These are phyloP conservation scores for Aspergillus felis DNA, from an alignment of 2,329 filamentous ascomycete genomes.

Conservation along the genomic window DNA sequence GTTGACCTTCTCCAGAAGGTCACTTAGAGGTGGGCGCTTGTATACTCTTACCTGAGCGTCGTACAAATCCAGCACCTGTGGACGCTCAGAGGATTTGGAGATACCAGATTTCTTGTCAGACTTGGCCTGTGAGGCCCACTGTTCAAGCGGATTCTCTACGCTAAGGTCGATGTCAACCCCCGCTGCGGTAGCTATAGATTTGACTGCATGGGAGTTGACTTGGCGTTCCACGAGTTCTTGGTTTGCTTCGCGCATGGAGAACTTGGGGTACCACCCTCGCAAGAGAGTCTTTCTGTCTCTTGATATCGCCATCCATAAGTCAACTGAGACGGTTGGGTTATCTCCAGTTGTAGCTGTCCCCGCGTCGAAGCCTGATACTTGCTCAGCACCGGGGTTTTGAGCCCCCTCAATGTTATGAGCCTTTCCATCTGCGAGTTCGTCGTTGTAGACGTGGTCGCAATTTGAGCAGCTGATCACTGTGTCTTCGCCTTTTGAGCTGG, in stretches of 20 bases:
- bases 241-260: slow-evolving; percentile 27
- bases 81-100: slow-evolving; percentile 23
- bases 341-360: slow-evolving; percentile 16
- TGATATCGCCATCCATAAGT: slow-evolving; percentile 39
- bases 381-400: not conserved
- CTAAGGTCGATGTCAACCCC: slow-evolving; percentile 67
- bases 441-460: slow-evolving; percentile 78
- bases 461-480: slow-evolving; percentile 68
- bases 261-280: slow-evolving; percentile 63
- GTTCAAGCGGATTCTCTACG: slow-evolving; percentile 55
- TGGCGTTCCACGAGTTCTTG: slow-evolving; percentile 35
- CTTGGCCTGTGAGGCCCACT: slow-evolving; percentile 48
- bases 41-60: slow-evolving; percentile 39
- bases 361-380: slow-evolving; percentile 22
- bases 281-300: slow-evolving; percentile 64
- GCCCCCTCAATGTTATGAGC: slow-evolving; percentile 13
- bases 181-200: slow-evolving; percentile 46
- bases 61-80: slow-evolving; percentile 37
- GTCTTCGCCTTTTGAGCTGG: slow-evolving; percentile 77
- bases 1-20: slow-evolving; percentile 27
- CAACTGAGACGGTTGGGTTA: slow-evolving; percentile 32
- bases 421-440: slow-evolving; percentile 67
- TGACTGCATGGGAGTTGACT: slow-evolving; percentile 62
- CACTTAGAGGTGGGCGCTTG: slow-evolving; percentile 36
- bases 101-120: slow-evolving; percentile 13